Percentiles rank a stretch among this genome's conserved stretches.
These are phyloP conservation scores for Pyrenochaeta sp. DNA, from an alignment of 2,329 filamentous ascomycete species.

Conservation along the genomic window DNA sequence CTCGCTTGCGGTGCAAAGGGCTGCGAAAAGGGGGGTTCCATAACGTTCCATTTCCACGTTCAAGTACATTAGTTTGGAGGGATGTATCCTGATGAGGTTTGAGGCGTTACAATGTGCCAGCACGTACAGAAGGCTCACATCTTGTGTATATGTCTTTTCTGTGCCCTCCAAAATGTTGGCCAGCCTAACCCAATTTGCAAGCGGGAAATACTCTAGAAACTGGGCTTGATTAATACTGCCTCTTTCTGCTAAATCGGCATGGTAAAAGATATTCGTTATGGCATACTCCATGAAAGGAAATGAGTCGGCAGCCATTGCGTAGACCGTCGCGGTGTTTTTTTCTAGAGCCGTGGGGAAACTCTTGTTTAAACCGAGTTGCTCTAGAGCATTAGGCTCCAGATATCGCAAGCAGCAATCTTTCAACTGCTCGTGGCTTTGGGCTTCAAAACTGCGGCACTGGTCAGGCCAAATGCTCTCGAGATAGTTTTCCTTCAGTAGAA, in stretches of 20 bases:
- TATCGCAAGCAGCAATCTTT: conserved; percentile 52
- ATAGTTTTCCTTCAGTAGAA: conserved; percentile 47
- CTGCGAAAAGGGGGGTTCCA: conserved; percentile 47
- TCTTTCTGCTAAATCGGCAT: conserved; percentile 51
- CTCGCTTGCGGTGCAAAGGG: conserved; percentile 41
- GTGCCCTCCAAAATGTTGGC: conserved; percentile 44
- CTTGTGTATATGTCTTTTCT: conserved; percentile 16
- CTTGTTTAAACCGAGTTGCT: too few species aligned
- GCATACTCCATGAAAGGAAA: conserved; percentile 61
- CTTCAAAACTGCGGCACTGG: conserved; percentile 33
- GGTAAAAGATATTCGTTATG: conserved; percentile 52
- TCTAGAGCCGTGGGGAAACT: too few species aligned
- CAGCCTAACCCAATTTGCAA: conserved; percentile 36
- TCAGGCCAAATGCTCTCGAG: conserved; percentile 38
- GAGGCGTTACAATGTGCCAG: conserved; percentile 24
- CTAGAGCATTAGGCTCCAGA: neutral
- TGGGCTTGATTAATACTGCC: conserved; percentile 19
- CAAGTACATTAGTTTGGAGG: conserved; percentile 25
- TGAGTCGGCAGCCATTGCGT: neutral
- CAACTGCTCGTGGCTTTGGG: conserved; percentile 29
- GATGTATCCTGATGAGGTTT: conserved; percentile 41
- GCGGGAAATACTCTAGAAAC: conserved; percentile 29
- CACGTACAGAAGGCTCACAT: conserved; percentile 25
- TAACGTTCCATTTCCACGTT: conserved; percentile 39
- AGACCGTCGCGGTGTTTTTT: too few species aligned